Percentiles rank a stretch among this genome's conserved stretches.
These are phyloP conservation scores for Thalassiosira livingstoniorum DNA, from an alignment of 352 stramenopile genomes.

Conservation along the genomic window DNA sequence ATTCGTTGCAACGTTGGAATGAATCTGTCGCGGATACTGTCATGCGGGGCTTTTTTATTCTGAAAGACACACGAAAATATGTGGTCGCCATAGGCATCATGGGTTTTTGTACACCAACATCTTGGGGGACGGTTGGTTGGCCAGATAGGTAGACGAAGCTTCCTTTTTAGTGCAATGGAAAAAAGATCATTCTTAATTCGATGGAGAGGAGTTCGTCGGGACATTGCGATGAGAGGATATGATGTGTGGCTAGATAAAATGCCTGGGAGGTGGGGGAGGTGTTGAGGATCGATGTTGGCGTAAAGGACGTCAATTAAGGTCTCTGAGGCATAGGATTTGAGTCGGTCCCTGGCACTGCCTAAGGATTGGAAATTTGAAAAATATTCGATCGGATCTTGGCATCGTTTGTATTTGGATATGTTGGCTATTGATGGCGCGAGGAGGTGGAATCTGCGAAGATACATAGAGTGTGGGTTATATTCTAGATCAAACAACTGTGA, in stretches of 20 bases:
- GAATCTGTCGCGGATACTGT: background rate
- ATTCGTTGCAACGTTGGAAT: background rate
- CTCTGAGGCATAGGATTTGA: background rate
- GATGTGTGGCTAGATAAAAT: background rate
- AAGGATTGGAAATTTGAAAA: background rate
- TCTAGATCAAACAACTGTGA: no score
- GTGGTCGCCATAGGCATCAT: background rate
- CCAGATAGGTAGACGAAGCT: background rate
- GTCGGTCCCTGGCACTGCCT: background rate
- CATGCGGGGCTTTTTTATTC: background rate
- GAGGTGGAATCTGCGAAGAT: background rate
- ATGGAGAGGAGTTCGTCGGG: no score
- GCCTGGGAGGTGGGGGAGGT: background rate
- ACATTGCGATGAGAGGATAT: slow-evolving; percentile 7
- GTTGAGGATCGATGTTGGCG: no score
- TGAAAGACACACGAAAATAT: slow-evolving; percentile 5
- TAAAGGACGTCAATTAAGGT: no score
- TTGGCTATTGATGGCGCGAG: background rate
- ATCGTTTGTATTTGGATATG: no score
- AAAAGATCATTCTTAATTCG: slow-evolving; percentile 28
- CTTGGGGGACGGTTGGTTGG: background rate
- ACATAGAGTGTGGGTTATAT: no score
- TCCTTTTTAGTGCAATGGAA: background rate
- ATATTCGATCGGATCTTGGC: no score
- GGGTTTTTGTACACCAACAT: background rate